phyloP scores from a whole-genome alignment of 169 alveolate genomes.

The Cardiosporidium cionae region DNA sequence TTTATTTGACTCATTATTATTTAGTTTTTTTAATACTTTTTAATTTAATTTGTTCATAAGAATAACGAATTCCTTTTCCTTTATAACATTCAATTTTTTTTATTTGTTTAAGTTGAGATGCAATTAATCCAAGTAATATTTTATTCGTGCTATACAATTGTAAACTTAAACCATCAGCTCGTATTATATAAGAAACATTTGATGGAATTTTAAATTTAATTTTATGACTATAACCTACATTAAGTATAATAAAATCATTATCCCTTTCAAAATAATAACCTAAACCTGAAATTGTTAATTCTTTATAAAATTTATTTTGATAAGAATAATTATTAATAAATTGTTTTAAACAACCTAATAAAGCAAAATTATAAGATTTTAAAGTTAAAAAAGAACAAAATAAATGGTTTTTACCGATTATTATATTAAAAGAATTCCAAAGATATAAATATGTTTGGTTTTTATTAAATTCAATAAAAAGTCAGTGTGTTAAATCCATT shows the following conservation, averaged over 20 bases:
- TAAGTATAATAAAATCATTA: not conserved
- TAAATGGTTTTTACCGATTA: conserved; percentile 27
- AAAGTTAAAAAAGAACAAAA: not conserved
- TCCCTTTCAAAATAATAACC: conserved; percentile 8
- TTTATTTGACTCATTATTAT: not conserved
- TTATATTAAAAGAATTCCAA: conserved; percentile 23
- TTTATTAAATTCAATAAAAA: conserved; percentile 1
- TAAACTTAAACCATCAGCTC: not conserved
- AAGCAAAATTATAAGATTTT: conserved; percentile 1
- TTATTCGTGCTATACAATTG: not conserved
- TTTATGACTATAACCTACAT: conserved; percentile 2
- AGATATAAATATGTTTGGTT: conserved; percentile 9
- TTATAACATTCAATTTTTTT: not conserved
- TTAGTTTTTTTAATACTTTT: not conserved
- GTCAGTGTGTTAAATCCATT: not conserved
- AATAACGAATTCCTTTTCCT: not conserved
- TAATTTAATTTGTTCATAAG: not conserved
- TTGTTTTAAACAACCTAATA: conserved; percentile 1
- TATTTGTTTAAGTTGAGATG: not conserved
- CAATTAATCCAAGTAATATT: not conserved
- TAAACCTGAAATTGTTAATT: conserved; percentile 11
- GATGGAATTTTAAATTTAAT: not conserved
- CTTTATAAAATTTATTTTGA: conserved; percentile 15
- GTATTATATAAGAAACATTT: not conserved
- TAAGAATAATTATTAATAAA: conserved; percentile 2